phyloP scores from a whole-genome alignment of 1,284 basidiomycete genomes.

The Cutaneotrichosporon sp. region DNA sequence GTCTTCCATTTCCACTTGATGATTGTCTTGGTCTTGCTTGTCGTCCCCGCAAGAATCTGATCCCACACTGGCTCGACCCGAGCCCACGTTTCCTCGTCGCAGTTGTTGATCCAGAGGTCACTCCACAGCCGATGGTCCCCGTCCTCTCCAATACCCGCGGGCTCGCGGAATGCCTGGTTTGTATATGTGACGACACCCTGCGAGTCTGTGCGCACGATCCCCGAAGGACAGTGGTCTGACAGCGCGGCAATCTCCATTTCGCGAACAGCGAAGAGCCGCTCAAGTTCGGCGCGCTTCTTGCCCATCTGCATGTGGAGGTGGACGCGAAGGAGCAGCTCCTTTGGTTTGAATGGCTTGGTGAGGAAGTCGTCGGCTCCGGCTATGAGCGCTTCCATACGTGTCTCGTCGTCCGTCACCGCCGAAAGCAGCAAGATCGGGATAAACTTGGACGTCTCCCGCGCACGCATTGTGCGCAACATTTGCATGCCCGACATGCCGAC shows the following conservation, averaged over 20 bases:
- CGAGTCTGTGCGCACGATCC: slow-evolving; percentile 32
- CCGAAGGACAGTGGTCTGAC: slow-evolving; percentile 42
- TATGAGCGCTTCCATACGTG: slow-evolving; percentile 25
- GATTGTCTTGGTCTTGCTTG: slow-evolving; percentile 16
- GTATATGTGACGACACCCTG: slow-evolving; percentile 26
- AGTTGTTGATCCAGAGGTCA: slow-evolving; percentile 21
- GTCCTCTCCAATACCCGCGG: slow-evolving; percentile 8
- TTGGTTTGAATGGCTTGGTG: slow-evolving; percentile 29
- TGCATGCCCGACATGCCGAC: slow-evolving; percentile 18
- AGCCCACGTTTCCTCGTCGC: slow-evolving; percentile 18
- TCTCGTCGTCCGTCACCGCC: slow-evolving; percentile 15
- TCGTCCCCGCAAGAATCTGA: slow-evolving; percentile 12
- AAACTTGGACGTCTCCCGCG: slow-evolving; percentile 15
- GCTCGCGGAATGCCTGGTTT: slow-evolving; percentile 34
- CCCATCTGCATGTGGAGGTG: slow-evolving; percentile 33
- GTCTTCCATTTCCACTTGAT: slow-evolving; percentile 39
- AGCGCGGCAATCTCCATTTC: slow-evolving; percentile 27
- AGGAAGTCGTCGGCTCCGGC: slow-evolving; percentile 44
- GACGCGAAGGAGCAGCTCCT: slow-evolving; percentile 45
- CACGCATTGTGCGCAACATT: slow-evolving; percentile 12
- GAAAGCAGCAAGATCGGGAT: neutral
- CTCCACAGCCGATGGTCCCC: slow-evolving; percentile 6
- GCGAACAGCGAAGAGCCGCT: slow-evolving; percentile 25
- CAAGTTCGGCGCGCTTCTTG: slow-evolving; percentile 25
- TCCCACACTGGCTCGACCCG: neutral